Base-by-base conservation (phyloP, 2,329 filamentous ascomycete species). In the Scedosporium apiospermum region DNA sequence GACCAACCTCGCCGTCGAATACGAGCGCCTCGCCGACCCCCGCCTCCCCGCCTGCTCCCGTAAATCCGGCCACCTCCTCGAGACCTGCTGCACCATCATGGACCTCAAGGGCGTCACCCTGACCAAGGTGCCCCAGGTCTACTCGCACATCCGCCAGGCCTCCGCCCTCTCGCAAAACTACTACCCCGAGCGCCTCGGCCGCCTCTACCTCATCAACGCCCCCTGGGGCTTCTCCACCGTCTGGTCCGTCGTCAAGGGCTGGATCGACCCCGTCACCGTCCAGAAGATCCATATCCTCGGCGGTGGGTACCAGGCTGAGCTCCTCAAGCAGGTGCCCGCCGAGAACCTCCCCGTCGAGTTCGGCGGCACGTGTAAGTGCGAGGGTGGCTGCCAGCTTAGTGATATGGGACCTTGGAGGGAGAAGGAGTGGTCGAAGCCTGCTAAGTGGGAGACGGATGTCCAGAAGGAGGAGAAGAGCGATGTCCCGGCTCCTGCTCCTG, bases 61-160 rank as follows among this genome's bases (percentile, higher is more conserved):
- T 77, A 96, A 96, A 79, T 82, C 88, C 26, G 91, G 90, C 70
- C 85, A 88, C 71, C 87, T 99, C 63, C 88, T 97, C 71, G 95
- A 99, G 82, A 99, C 95, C 26, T 97, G 91, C 81, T 98, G 95
- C 87, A 93, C 90, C 67, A 92, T 99, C 78, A 95, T 98, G 88
- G 95, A 99, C 77, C 84, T 97, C 75, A 96, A 96, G 81, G 93
- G 93, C 65, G 93, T 99, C 26, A 91, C 91, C 64, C 78, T 98
- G 69, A 83, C 82, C 73, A 95, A 89, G 77, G 87, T 91, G 53
- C 83, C 86, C 65, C 88, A 89, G 65, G 93, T 97, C 64, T 96
- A 96, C 80, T 83, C 86, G 62, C 98, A 97, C 80, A 85, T 99
- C 68, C 86, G 86, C 71, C 85, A 89, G 73, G 92, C 91, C 57